Evolutionary conservation across 2,329 filamentous ascomycete genomes (phyloP), one percentile per base, ranked within the genome.

Genomic region (Akanthomyces lecanii): DNA sequence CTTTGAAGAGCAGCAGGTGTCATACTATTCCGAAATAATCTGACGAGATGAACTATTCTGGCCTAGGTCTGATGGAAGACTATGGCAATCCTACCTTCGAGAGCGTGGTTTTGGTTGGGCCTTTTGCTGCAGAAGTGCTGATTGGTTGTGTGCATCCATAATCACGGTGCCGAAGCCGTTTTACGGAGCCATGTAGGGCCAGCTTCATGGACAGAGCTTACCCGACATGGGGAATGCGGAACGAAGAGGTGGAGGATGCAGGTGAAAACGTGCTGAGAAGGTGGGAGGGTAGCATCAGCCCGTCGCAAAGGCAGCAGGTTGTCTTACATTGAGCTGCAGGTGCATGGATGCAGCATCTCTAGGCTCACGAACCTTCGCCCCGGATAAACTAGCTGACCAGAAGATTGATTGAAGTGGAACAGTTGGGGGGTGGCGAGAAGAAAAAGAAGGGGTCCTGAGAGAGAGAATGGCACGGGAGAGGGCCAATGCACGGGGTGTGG

Each of bases 61-160:
- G 60, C 33, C 60, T 62, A 62, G 60, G 52, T 62, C 60, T 62
- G 60, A 62, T 62, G 60, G 52, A 23, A 56, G 44, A 51, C 51
- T 44, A 56, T 56, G 44, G 12, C 42, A 62, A 56, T 55, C 30
- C 36, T 44, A 51, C 44, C 44, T 44, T 62, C 25, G 21, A 4
- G 44, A 18, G 28, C 42, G 45, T 25, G 11, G 36, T 36, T n/a
- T 36, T 33, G 16, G 25, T 30, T 62, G 60, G 44, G 16, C 11
- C 12, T 25, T 36, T n/a, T 48, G 44, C 51, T 6, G 30, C 33
- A 0, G 42, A 16, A 12, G 25, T 7, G 50, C 40, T 48, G 59
- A 61, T 55, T 61, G 59, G 59, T 23, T n/a, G 6, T 48, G 30
- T 16, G 14, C 10, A 28, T 61, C 44, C 60, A 62, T 62, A 62